Evolutionary conservation across 169 alveolate species (phyloP).

Genomic region (Perkinsus marinus): DNA sequence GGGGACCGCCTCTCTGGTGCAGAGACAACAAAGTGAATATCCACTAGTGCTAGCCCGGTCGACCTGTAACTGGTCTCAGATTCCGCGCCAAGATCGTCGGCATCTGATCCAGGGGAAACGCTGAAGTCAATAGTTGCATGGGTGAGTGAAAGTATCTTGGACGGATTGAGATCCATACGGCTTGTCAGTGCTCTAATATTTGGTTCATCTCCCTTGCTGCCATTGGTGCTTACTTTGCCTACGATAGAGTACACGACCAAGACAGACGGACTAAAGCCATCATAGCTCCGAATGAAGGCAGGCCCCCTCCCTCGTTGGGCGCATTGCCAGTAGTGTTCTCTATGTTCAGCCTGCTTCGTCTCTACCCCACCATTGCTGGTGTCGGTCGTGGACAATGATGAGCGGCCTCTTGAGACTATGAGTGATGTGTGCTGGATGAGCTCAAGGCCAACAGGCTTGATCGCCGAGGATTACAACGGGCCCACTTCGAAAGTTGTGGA

Average conservation of each 20-base stretch:
- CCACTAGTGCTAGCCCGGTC: not conserved
- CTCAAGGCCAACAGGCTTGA: not conserved
- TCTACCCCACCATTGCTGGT: not conserved
- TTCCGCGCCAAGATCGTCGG: not conserved
- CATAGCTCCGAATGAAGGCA: not conserved
- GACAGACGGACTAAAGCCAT: not conserved
- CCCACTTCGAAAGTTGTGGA: not conserved
- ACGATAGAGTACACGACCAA: not conserved
- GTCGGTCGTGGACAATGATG: not conserved
- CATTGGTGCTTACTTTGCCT: not conserved
- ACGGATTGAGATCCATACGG: not conserved
- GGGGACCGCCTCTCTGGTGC: not conserved
- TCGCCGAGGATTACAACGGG: not conserved
- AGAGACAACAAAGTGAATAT: not conserved
- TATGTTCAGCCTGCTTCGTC: not conserved
- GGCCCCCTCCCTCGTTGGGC: not conserved
- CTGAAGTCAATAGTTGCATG: not conserved
- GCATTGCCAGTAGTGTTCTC: not conserved
- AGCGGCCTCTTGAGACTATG: not conserved
- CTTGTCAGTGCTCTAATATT: not conserved
- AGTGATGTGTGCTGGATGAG: not conserved
- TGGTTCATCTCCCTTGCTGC: not conserved
- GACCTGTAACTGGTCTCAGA: not conserved
- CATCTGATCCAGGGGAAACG: not conserved
- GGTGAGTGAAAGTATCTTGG: not conserved